These are phyloP conservation scores for Coemansia sp. DNA, from an alignment of 192 early-diverging fungal species.

Conservation along the genomic window DNA sequence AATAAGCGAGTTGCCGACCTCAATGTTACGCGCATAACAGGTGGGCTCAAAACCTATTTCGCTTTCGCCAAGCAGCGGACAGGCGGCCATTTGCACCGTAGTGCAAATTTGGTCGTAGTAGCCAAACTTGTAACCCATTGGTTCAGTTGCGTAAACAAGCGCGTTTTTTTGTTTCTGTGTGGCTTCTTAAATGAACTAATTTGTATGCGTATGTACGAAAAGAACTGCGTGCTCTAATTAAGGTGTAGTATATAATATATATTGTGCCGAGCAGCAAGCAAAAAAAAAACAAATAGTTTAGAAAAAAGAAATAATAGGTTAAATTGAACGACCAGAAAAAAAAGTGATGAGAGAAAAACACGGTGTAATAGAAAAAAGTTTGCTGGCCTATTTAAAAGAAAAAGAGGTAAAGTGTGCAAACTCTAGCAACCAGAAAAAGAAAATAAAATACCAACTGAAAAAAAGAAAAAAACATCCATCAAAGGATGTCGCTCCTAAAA, in stretches of 20 bases:
- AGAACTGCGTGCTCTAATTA: neutral
- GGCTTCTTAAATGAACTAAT: neutral
- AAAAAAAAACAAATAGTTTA: neutral
- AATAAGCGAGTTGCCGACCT: conserved; percentile 76
- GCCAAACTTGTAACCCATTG: conserved; percentile 61
- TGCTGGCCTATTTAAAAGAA: conserved; percentile 5
- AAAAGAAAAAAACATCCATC: neutral
- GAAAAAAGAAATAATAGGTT: neutral
- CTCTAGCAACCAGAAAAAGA: neutral
- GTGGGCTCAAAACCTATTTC: conserved; percentile 75
- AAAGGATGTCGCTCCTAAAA: conserved; percentile 1
- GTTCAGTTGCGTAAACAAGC: neutral
- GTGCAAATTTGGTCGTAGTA: conserved; percentile 89
- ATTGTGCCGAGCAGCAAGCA: too few relatives aligned
- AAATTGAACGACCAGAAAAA: neutral
- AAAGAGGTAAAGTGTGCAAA: neutral
- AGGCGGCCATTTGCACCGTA: conserved; percentile 80
- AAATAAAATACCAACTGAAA: neutral
- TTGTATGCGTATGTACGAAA: neutral
- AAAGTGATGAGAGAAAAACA: neutral
- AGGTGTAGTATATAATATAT: neutral
- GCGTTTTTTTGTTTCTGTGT: neutral
- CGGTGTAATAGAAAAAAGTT: neutral
- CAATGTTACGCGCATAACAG: conserved; percentile 96
- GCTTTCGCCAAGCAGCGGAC: conserved; percentile 82